Evolutionary conservation across 1,284 basidiomycete species (phyloP).

Genomic region (Clitocybe nebularis): DNA sequence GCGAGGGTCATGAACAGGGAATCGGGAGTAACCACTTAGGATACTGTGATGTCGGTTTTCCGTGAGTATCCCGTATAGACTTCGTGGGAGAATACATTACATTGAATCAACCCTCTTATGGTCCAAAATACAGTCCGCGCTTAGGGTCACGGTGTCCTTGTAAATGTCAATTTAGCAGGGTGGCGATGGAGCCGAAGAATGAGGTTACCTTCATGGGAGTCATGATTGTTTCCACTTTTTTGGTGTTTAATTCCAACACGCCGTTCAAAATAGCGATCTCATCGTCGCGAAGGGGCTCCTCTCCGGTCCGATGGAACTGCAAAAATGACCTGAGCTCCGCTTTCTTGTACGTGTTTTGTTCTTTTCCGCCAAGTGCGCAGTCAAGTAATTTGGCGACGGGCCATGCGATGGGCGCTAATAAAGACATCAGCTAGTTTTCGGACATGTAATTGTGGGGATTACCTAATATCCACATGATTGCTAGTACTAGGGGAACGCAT

Average conservation of each 20-base stretch:
- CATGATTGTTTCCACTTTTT: conserved; percentile 84
- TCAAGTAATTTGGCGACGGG: conserved; percentile 89
- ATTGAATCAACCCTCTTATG: conserved; percentile 75
- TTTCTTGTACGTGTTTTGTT: conserved; percentile 83
- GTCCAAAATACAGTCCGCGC: conserved; percentile 77
- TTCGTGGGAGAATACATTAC: too few species aligned
- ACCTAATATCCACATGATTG: conserved; percentile 80
- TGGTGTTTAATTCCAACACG: conserved; percentile 82
- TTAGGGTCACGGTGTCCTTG: conserved; percentile 77
- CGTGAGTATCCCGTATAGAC: too few species aligned
- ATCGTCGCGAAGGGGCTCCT: conserved; percentile 86
- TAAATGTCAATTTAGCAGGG: conserved; percentile 17
- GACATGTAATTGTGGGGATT: too few species aligned
- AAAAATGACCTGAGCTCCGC: conserved; percentile 92
- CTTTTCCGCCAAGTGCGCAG: conserved; percentile 67
- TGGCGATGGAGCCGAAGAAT: neutral
- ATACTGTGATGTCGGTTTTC: conserved; percentile 26
- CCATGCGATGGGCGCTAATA: conserved; percentile 76
- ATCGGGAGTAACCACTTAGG: conserved; percentile 87
- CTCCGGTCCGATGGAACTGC: conserved; percentile 83
- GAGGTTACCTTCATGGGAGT: conserved; percentile 69
- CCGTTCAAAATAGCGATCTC: conserved; percentile 88
- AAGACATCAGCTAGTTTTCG: too few species aligned
- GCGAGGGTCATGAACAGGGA: conserved; percentile 84
- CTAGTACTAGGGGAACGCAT: conserved; percentile 79